Base-by-base conservation (phyloP, 139 green algal genomes). In the Ettlia oleoabundans region DNA sequence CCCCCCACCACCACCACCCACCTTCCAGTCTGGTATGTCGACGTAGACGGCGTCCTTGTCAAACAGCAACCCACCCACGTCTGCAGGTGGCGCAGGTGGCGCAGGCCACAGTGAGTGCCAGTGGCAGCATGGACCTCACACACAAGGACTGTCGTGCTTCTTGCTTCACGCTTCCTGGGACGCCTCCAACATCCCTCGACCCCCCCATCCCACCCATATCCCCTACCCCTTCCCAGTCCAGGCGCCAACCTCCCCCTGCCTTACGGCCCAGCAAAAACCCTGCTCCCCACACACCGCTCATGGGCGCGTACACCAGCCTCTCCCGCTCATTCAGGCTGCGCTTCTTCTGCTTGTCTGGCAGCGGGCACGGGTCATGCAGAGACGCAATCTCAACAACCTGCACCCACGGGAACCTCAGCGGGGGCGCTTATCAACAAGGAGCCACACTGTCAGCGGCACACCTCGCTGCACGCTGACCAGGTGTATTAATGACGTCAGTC, bases 41-140 rank as follows among this genome's bases (percentile, higher is more conserved):
- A 99, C 95, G 86, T 99, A 99, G 26, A 98, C 93, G 1, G 96
- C 97, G 53, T 99, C 97, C 81, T 95, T 95, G 90, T 99, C 97
- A 80, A 98, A 98, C 85, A 98, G 87, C 78, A 99, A 87, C 9
- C 95, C 95, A 0, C 96, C 97, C n/a, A 98, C 74, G n/a, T 81
- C 74, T 81, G 55, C 26, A 24, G 35, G 32, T 7, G 9, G 37
- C 19, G 61, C 15, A 21, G 33, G 63, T 32, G 3, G 28, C 24
- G 58, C 7, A 33, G 67, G 47, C 28, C 21, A 0, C 24, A 21
- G 30, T 1, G 37, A 2, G 38, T 22, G 38, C 21, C 19, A 21
- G 51, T 19, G 47, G 10, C 13, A 58, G 47, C 13, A 58, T 58
- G 35, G 3, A 5, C 26, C 19, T 30, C 26, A 3, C 26, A 68